These are phyloP conservation scores for Penicillium sp. DNA, from an alignment of 2,329 filamentous ascomycete genomes.

Conservation along the genomic window DNA sequence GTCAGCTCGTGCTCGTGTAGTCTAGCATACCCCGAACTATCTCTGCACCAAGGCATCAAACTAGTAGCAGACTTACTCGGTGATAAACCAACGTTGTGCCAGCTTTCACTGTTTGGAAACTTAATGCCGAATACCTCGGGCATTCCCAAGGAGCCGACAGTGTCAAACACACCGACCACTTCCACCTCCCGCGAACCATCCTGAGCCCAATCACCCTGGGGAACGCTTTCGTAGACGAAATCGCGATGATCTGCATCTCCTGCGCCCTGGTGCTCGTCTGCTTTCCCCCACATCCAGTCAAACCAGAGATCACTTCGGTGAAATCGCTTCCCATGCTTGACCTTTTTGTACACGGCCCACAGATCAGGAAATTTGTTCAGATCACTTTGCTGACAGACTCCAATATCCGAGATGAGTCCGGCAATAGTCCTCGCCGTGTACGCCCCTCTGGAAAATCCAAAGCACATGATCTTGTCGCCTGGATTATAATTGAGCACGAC, in stretches of 20 bases:
- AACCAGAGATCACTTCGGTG: slow-evolving; percentile 18
- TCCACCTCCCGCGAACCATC: slow-evolving; percentile 16
- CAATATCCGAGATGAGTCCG: slow-evolving; percentile 18
- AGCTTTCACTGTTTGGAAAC: slow-evolving; percentile 8
- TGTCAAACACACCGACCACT: slow-evolving; percentile 32
- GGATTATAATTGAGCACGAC: slow-evolving; percentile 16
- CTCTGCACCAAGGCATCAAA: too few species aligned
- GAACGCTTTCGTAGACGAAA: slow-evolving; percentile 10
- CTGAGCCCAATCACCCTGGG: slow-evolving; percentile 10
- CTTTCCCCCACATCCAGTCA: slow-evolving; percentile 17
- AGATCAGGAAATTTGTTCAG: slow-evolving; percentile 18
- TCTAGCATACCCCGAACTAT: too few species aligned
- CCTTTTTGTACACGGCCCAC: slow-evolving; percentile 16
- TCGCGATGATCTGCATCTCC: slow-evolving; percentile 5
- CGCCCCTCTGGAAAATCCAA: slow-evolving; percentile 18
- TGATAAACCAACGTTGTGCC: slow-evolving; percentile 16
- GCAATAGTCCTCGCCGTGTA: slow-evolving; percentile 18
- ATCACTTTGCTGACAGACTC: slow-evolving; percentile 13
- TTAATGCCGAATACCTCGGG: slow-evolving; percentile 21
- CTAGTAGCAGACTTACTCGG: slow-evolving; percentile 7
- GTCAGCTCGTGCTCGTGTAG: not conserved
- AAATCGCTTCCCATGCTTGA: slow-evolving; percentile 10
- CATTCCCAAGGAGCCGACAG: slow-evolving; percentile 29
- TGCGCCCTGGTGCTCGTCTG: slow-evolving; percentile 16
- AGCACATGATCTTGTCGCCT: slow-evolving; percentile 19